Evolutionary conservation across 139 green algal species (phyloP), one percentile per base, ranked within the genome.

Genomic region (Chlorella sp.): DNA sequence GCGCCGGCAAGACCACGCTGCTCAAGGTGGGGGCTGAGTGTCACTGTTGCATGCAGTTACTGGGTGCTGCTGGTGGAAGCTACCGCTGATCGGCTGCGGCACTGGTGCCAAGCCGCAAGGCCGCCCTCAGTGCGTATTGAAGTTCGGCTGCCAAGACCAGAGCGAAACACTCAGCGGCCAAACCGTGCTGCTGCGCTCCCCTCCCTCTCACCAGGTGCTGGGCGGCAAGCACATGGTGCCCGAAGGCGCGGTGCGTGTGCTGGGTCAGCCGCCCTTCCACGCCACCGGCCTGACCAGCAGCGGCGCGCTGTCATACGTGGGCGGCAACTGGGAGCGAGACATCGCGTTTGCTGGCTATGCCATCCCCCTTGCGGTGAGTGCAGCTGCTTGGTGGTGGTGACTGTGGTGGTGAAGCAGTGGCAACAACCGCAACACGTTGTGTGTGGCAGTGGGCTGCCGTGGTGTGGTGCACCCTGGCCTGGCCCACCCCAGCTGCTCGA

Each of bases 161-260:
- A n/a, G n/a, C n/a, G n/a, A n/a, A n/a, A n/a, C n/a, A n/a, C n/a
- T n/a, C n/a, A n/a, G n/a, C n/a, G n/a, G n/a, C n/a, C n/a, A n/a
- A n/a, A n/a, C n/a, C n/a, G n/a, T n/a, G n/a, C n/a, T n/a, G n/a
- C n/a, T n/a, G n/a, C n/a, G n/a, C n/a, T n/a, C 0, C 36, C 34
- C 30, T 74, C 13, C 72, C 71, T 11, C 30, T 86, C 98, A n/a
- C 38, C 96, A 96, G 74, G 92, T 98, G 63, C 84, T 98, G 32
- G 96, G 83, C 4, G 96, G 96, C 69, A 98, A 98, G 90, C 96
- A 98, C 88, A 98, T 98, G 95, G 92, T 98, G 28, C 71, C 91
- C 0, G 47, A 91, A 74, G 82, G 32, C 7, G 64, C 81, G 7
- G 92, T 98, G 25, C 55, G 36, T 16, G 91, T 99, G 26, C 88